Evolutionary conservation across 2,329 filamentous ascomycete species (phyloP), one percentile per base, ranked within the genome.

Genomic region (Aspergillus melleus): DNA sequence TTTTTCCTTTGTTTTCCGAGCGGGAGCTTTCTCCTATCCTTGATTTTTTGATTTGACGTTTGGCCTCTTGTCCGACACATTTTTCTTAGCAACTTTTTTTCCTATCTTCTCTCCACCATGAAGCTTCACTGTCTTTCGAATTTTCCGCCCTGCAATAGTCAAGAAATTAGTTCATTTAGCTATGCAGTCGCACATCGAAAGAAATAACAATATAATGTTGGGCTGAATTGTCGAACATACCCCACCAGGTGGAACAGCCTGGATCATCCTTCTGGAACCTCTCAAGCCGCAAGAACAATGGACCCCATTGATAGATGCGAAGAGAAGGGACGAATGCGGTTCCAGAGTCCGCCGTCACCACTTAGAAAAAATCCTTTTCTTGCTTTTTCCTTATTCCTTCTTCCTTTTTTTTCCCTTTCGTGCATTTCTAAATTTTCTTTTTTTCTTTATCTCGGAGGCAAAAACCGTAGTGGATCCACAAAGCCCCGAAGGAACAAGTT

Each of bases 231-330:
- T 49, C 24, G 36, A 30, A 24, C 44, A 12, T 29, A 39, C 30
- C 50, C 51, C 58, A 24, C 49, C 54, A 4, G 12, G 44, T 57
- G 29, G 57, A 61, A 54, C 44, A 53, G 57, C 50, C 60, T 57
- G 52, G 60, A 57, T 60, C 53, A 58, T 50, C 49, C 57, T 63
- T 65, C 63, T 63, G 59, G 61, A 63, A 64, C 49, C 49, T 56
- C 55, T 59, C 52, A 49, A 54, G 19, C 16, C 32, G 49, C 57
- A 53, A 42, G 42, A 50, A 36, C 42, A 61, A 52, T 58, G 46
- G 57, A 29, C 30, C 42, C 55, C 10, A n/a, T 58, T 22, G 26
- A 16, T 20, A 29, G 19, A 51, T 49, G 56, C 16, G 29, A 49
- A 49, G 49, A 6, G 29, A 39, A 47, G 56, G 36, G 14, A 42